Base-by-base conservation (phyloP, 805 yeast species). In the Teunomyces tritomae region DNA sequence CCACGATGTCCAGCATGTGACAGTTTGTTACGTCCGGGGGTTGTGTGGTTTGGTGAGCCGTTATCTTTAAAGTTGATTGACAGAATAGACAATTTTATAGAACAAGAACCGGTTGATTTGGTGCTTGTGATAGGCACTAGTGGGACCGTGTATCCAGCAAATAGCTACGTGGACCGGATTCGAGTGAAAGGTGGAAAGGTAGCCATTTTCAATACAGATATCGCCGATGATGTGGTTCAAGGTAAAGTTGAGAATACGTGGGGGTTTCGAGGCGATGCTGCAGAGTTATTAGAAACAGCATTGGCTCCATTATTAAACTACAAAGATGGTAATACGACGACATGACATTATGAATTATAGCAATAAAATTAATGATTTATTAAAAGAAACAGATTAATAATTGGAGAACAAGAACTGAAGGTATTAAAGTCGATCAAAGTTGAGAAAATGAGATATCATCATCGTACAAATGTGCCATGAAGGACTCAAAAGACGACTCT, bases 21-120 rank as follows among this genome's bases (percentile, higher is more conserved):
- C 0, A 54, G 64, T 30, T 61, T 86, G 9, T 66, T 90, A 49
- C 72, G 97, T 17, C 97, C 97, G 0, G 96, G 94, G 0, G 95
- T 90, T 3, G 91, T 89, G 5, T 90, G 96, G 97, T 89, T 86
- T 66, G 97, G 97, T n/a, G 97, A 90, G 64, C 77, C 89, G 11
- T 68, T 90, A 39, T 89, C 96, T 0, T 63, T 87, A 46, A 67
- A 67, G 42, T 77, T 75, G 9, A 77, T 90, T 48, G 84, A 82
- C 50, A 68, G 68, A 37, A 89, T 88, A 4, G 96, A 89, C 65
- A 80, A 78, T 39, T 89, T 87, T 56, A 74, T 89, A 5, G 76
- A 80, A 53, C 58, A 70, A 8, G 70, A 71, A 24, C 64, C 65
- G 4, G 84, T 87, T 17, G 96, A 89, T 57, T 66, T 90, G 57